phyloP scores from a whole-genome alignment of 192 early-diverging fungal genomes.

The Dissophora globulifera region DNA sequence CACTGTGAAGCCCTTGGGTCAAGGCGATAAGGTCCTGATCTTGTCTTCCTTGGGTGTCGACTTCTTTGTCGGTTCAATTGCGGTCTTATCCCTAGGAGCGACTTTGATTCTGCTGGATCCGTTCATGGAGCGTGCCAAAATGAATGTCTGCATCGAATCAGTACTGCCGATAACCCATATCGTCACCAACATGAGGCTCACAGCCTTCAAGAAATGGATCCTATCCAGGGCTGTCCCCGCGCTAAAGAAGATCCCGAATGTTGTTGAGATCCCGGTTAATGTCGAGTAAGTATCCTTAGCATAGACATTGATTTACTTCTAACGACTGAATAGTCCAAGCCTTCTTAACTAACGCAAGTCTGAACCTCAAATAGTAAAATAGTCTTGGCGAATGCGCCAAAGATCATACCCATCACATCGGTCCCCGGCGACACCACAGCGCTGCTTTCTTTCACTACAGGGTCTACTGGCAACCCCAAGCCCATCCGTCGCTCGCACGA shows the following conservation, averaged over 20 bases:
- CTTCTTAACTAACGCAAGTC: neutral
- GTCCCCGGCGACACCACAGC: constrained; percentile 42
- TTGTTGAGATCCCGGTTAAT: constrained; percentile 45
- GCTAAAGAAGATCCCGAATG: constrained; percentile 44
- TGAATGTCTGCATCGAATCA: constrained; percentile 52
- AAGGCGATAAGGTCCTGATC: constrained; percentile 48
- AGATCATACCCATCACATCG: constrained; percentile 30
- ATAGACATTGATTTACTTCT: neutral
- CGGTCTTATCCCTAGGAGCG: constrained; percentile 37
- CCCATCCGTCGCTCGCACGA: constrained; percentile 49
- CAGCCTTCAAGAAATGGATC: constrained; percentile 47
- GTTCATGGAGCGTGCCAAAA: constrained; percentile 53
- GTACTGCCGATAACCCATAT: constrained; percentile 47
- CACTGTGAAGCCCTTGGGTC: constrained; percentile 13
- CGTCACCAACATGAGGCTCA: constrained; percentile 53
- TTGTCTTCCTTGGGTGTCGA: constrained; percentile 47
- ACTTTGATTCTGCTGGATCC: constrained; percentile 46
- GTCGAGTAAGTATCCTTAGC: constrained; percentile 31
- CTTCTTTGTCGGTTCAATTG: constrained; percentile 51
- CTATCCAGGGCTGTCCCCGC: constrained; percentile 47
- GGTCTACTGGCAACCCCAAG: constrained; percentile 51
- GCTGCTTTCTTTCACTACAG: constrained; percentile 49
- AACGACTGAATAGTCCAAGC: neutral
- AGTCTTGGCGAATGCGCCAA: constrained; percentile 17
- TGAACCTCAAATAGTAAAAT: constrained; percentile 17